phyloP scores from a whole-genome alignment of 345 rosid species.

The Clausena lansium region DNA sequence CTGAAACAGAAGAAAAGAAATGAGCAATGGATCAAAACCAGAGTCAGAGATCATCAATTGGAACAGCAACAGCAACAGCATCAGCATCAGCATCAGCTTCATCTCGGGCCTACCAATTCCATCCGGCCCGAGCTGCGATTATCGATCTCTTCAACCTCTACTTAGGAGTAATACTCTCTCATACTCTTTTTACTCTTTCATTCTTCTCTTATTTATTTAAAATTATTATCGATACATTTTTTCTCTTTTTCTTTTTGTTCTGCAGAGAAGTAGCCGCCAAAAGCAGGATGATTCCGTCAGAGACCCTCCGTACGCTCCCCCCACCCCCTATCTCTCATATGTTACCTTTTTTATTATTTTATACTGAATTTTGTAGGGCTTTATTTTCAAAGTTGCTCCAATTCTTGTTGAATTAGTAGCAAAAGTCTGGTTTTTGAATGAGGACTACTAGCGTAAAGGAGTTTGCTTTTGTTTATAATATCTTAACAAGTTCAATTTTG shows the following conservation, averaged over 20 bases:
- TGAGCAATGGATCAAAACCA: constrained; percentile 70
- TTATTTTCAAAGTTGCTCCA: neutral
- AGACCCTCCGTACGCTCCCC: constrained; percentile 71
- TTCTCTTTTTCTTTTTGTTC: neutral
- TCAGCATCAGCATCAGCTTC: constrained; percentile 40
- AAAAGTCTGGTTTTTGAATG: neutral
- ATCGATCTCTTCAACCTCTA: constrained; percentile 87
- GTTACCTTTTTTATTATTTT: neutral
- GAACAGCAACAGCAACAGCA: constrained; percentile 27
- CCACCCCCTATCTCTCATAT: neutral
- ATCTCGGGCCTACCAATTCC: constrained; percentile 69
- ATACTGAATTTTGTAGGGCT: neutral
- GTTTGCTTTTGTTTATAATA: neutral
- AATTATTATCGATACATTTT: neutral
- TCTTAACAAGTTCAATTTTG: neutral
- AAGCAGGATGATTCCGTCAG: constrained; percentile 68
- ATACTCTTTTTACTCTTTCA: neutral
- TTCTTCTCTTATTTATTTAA: neutral
- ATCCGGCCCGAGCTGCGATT: constrained; percentile 74
- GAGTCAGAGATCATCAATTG: constrained; percentile 39
- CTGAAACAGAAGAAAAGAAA: neutral
- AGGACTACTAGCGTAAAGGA: neutral
- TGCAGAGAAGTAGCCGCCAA: constrained; percentile 71
- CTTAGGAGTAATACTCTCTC: constrained; percentile 55
- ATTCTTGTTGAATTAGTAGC: neutral